Percentiles rank a stretch among this genome's conserved stretches.
These are phyloP conservation scores for Aphanomyces astaci DNA, from an alignment of 352 stramenopile species.

Conservation along the genomic window DNA sequence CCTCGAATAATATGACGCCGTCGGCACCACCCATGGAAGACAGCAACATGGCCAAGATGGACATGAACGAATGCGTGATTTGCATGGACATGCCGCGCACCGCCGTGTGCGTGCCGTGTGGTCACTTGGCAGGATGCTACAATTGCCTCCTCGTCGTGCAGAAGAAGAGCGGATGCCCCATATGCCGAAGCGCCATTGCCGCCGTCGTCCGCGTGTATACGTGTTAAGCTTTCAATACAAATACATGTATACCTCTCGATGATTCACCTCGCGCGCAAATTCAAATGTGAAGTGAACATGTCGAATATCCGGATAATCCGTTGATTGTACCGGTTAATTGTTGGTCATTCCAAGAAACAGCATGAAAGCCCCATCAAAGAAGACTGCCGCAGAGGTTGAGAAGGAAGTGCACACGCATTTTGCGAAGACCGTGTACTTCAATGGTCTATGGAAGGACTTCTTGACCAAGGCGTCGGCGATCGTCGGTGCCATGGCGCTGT, in stretches of 20 bases:
- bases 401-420: slow-evolving; percentile 71
- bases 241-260: too few relatives aligned
- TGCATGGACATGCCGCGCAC: slow-evolving; percentile 39
- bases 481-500: slow-evolving; percentile 52
- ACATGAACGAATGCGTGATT: slow-evolving; percentile 31
- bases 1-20: not conserved
- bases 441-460: slow-evolving; percentile 77
- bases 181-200: slow-evolving; percentile 36
- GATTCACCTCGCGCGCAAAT: not conserved
- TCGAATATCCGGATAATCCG: not conserved
- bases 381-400: slow-evolving; percentile 34
- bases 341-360: slow-evolving; percentile 1
- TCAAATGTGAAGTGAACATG: too few relatives aligned
- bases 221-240: too few relatives aligned
- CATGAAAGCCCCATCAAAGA: slow-evolving; percentile 1
- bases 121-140: slow-evolving; percentile 43
- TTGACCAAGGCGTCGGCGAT: slow-evolving; percentile 65
- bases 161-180: slow-evolving; percentile 34
- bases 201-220: slow-evolving; percentile 47
- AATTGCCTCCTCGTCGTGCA: slow-evolving; percentile 36
- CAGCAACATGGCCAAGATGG: not conserved
- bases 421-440: slow-evolving; percentile 80
- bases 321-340: not conserved
- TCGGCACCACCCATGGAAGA: not conserved
- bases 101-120: slow-evolving; percentile 46